These are phyloP conservation scores for Dimargaris cristalligena DNA, from an alignment of 192 early-diverging fungal genomes.

Conservation along the genomic window DNA sequence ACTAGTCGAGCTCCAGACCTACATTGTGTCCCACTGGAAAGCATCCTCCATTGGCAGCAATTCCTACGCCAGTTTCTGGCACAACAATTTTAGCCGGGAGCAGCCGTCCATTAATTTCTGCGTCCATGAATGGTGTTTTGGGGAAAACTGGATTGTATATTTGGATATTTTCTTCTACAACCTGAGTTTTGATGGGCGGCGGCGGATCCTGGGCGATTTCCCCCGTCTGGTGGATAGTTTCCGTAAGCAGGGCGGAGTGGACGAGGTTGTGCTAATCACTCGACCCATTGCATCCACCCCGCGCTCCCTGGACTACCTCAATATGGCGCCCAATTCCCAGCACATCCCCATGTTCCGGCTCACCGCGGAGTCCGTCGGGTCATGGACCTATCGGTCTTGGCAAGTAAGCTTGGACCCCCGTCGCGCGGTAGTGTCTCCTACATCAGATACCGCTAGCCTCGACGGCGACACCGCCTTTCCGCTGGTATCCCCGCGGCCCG, in stretches of 20 bases:
- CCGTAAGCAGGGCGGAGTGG: background rate
- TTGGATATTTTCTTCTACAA: constrained; percentile 9
- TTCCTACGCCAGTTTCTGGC: constrained; percentile 6
- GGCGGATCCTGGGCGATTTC: constrained; percentile 7
- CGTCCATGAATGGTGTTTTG: constrained; percentile 10
- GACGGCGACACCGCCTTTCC: too few relatives aligned
- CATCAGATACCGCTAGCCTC: too few relatives aligned
- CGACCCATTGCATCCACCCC: background rate
- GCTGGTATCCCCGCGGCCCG: too few relatives aligned
- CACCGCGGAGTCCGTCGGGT: background rate
- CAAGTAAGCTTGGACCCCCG: too few relatives aligned
- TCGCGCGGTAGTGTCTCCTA: too few relatives aligned
- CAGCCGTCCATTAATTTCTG: constrained; percentile 10
- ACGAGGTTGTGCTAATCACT: background rate
- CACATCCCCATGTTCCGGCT: background rate
- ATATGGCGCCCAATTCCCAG: background rate
- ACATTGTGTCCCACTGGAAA: background rate
- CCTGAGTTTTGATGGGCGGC: constrained; percentile 2
- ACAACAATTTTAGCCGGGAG: constrained; percentile 5
- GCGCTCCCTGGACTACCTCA: background rate
- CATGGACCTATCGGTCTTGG: constrained; percentile 5
- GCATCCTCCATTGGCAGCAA: background rate
- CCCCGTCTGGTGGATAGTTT: background rate
- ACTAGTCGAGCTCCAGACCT: background rate
- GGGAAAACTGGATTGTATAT: constrained; percentile 2